Evolutionary conservation across 345 rosid genomes (phyloP).

Genomic region (Linum trigynum): DNA sequence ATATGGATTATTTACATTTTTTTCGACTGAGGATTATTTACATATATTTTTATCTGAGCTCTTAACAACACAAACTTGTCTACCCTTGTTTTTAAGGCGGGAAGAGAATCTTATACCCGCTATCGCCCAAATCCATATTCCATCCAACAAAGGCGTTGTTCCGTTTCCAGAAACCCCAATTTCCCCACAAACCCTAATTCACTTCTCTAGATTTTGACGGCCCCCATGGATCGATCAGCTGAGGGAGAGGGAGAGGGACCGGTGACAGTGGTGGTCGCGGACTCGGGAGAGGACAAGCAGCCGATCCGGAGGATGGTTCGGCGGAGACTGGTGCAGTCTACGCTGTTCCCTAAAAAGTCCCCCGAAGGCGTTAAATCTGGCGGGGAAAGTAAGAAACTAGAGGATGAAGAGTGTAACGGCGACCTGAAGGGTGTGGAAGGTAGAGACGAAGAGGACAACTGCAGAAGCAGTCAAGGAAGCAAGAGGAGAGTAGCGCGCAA

Average conservation of each 20-base stretch:
- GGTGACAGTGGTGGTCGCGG: neutral
- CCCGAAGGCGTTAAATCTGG: conserved; percentile 26
- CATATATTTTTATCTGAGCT: no score
- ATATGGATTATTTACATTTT: no score
- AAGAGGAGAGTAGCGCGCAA: conserved; percentile 35
- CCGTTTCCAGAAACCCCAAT: neutral
- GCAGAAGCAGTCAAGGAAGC: conserved; percentile 50
- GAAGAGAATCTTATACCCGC: neutral
- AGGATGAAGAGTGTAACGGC: conserved; percentile 11
- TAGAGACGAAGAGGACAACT: conserved; percentile 39
- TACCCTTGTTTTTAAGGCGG: neutral
- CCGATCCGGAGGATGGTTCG: conserved; percentile 34
- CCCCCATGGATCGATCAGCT: conserved; percentile 10
- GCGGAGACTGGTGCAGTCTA: conserved; percentile 72
- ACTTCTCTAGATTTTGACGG: neutral
- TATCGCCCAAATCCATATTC: neutral
- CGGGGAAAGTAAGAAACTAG: conserved; percentile 19
- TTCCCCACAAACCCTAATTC: neutral
- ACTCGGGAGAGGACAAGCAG: conserved; percentile 8
- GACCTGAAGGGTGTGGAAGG: conserved; percentile 27
- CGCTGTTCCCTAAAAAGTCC: conserved; percentile 45
- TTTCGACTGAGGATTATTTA: no score
- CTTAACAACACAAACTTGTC: no score
- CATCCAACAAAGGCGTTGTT: no score
- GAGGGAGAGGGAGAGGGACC: conserved; percentile 1